Base-by-base conservation (phyloP, 169 alveolate species). In the Eimeria maxima region DNA sequence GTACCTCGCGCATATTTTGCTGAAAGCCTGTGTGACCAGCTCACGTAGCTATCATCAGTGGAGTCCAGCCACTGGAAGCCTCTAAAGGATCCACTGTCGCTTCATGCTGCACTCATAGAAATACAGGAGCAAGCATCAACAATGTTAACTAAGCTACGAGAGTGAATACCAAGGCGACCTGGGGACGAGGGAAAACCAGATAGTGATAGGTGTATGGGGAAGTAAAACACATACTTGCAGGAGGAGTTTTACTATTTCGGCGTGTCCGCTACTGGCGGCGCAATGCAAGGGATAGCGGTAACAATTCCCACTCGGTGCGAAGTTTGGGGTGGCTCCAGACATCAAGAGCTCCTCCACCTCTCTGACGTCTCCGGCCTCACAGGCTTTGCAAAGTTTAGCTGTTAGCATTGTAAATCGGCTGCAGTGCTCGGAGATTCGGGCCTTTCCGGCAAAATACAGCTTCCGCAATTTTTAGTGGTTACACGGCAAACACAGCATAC, bases 1-100 rank as follows among this genome's bases (percentile, higher is more conserved):
- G n/a, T 24, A 27, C 20, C n/a, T 24, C 88, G 11, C n/a, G 67
- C 22, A 44, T 78, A 13, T 14, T n/a, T 22, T n/a, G 44, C 88
- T 8, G n/a, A 45, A 78, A 4, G 69, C 22, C 10, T 22, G 27
- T 6, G 57, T 67, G 81, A 3, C 24, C n/a, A 83, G 67, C 96
- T 65, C 78, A 93, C 96, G 96, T 80, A 27, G 96, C 96, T 74
- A 93, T 74, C 96, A 93, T 93, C 27, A 93, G 53, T 22, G 96
- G 96, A 24, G 92, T 93, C 96, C 96, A 93, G 55, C 83, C 96
- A 50, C 80, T 80, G 22, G 92, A 71, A 27, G 96, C 47, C n/a
- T 93, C 96, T 42, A 83, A 80, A 29, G 90, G 92, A 44, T 93
- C 96, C 94, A 84, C 76, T 42, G 94, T 67, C 76, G 93, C 94